These are phyloP conservation scores for Sphagnum contortum DNA, from an alignment of 225 moss, liverwort and hornwort genomes.

Conservation along the genomic window DNA sequence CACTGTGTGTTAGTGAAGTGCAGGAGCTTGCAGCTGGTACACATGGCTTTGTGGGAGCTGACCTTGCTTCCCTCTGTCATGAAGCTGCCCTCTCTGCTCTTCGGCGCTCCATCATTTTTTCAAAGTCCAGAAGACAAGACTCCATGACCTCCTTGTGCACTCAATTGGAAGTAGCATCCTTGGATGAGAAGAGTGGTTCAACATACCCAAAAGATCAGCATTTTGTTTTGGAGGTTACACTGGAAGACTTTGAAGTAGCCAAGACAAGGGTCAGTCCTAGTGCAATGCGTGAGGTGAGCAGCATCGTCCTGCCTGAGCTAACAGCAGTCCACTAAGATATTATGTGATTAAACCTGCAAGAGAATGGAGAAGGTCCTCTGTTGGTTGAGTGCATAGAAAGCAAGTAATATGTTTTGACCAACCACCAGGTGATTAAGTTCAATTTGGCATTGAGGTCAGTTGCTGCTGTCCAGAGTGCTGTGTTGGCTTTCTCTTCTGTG, in stretches of 20 bases:
- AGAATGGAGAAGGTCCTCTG: too few species aligned
- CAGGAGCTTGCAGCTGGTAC: slow-evolving; percentile 73
- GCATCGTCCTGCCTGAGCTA: not conserved
- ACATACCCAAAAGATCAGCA: slow-evolving; percentile 7
- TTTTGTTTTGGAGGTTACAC: slow-evolving; percentile 19
- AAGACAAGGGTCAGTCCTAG: slow-evolving; percentile 96
- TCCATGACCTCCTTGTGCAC: not conserved
- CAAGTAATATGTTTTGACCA: too few species aligned
- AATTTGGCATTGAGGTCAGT: too few species aligned
- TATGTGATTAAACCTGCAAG: too few species aligned
- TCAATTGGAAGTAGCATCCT: too few species aligned
- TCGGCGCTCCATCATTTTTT: slow-evolving; percentile 27
- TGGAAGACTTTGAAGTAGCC: slow-evolving; percentile 73
- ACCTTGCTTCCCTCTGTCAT: slow-evolving; percentile 77
- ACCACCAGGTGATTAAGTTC: too few species aligned
- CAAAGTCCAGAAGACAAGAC: slow-evolving; percentile 11
- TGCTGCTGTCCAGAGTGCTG: too few species aligned
- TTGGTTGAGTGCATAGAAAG: too few species aligned
- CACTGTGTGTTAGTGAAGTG: slow-evolving; percentile 41
- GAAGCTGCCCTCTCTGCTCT: slow-evolving; percentile 94
- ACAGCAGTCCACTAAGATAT: too few species aligned
- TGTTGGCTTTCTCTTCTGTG: too few species aligned
- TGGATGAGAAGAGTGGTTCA: too few species aligned
- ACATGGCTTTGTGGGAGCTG: slow-evolving; percentile 98
- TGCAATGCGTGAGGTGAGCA: slow-evolving; percentile 97